phyloP scores from a whole-genome alignment of 2,329 filamentous ascomycete genomes.

The Zymoseptoria passerinii region DNA sequence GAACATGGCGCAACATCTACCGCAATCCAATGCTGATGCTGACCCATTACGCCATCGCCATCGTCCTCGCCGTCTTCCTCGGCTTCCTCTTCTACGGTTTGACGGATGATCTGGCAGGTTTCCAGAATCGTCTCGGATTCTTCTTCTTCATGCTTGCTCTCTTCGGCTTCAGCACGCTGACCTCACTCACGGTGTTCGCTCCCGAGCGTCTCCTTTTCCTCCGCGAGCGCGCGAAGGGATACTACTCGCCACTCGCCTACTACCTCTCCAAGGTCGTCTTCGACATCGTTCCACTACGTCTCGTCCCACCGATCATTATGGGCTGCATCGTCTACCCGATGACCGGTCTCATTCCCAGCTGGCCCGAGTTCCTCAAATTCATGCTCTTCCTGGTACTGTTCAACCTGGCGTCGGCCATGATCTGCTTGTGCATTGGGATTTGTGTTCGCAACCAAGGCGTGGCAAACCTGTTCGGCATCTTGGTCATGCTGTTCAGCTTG shows the following conservation, averaged over 20 bases:
- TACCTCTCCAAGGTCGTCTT: slow-evolving; percentile 97
- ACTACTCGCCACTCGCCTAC: slow-evolving; percentile 89
- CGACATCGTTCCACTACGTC: slow-evolving; percentile 86
- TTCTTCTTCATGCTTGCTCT: slow-evolving; percentile 96
- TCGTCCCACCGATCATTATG: slow-evolving; percentile 91
- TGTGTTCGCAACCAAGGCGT: slow-evolving; percentile 86
- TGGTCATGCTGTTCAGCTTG: slow-evolving; percentile 96
- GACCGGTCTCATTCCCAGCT: slow-evolving; percentile 81
- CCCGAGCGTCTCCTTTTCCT: slow-evolving; percentile 85
- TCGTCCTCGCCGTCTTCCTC: slow-evolving; percentile 84
- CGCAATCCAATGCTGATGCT: slow-evolving; percentile 97
- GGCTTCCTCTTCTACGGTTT: slow-evolving; percentile 95
- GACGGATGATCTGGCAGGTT: slow-evolving; percentile 91
- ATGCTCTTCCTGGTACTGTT: slow-evolving; percentile 88
- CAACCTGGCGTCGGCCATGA: slow-evolving; percentile 86
- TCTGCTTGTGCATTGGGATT: slow-evolving; percentile 94
- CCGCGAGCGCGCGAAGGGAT: slow-evolving; percentile 89
- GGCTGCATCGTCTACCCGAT: slow-evolving; percentile 95
- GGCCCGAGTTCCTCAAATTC: slow-evolving; percentile 80
- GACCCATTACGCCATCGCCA: slow-evolving; percentile 95
- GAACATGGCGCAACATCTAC: slow-evolving; percentile 96
- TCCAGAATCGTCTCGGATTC: slow-evolving; percentile 91
- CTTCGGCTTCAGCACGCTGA: slow-evolving; percentile 94
- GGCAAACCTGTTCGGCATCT: slow-evolving; percentile 83
- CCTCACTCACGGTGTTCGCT: slow-evolving; percentile 87